A percentile compares a stretch with the other conserved stretches of the same genome.
Evolutionary conservation across 176 grass and related monocot genomes (phyloP).

Genomic region (Poa annua): DNA sequence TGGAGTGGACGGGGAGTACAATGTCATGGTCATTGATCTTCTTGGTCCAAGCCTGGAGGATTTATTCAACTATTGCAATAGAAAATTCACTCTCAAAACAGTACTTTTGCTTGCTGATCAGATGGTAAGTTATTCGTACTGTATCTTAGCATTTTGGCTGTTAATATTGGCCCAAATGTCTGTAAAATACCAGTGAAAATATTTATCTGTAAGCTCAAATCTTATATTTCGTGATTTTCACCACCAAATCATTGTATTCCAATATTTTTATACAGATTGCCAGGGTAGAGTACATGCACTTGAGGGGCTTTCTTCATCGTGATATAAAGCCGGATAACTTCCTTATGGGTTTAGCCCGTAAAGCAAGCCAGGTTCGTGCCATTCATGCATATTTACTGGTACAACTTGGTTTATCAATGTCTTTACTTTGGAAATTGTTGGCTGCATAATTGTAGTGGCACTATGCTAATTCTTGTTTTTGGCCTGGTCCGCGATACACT

Average conservation of each 20-base stretch:
- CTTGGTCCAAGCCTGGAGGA: constrained; percentile 90
- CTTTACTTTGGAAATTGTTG: not conserved
- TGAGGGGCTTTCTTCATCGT: constrained; percentile 91
- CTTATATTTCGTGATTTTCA: not conserved
- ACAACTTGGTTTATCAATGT: not conserved
- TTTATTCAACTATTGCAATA: constrained; percentile 81
- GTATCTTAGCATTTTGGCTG: constrained; percentile 5
- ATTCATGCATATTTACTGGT: constrained; percentile 24
- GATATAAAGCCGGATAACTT: constrained; percentile 97
- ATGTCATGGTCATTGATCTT: constrained; percentile 97
- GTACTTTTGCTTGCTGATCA: constrained; percentile 90
- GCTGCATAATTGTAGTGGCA: constrained; percentile 24
- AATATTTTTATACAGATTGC: constrained; percentile 60
- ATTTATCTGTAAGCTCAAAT: not conserved
- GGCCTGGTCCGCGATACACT: not conserved
- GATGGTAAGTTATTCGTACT: constrained; percentile 52
- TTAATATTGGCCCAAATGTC: constrained; percentile 18
- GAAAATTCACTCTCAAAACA: constrained; percentile 90
- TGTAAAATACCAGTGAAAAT: constrained; percentile 15
- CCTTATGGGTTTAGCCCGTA: constrained; percentile 83
- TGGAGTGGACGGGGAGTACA: constrained; percentile 89
- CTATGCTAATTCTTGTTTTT: constrained; percentile 29
- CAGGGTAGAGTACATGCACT: constrained; percentile 94
- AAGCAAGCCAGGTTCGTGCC: constrained; percentile 75
- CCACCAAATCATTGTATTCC: constrained; percentile 15